Base-by-base conservation (phyloP, 2,329 filamentous ascomycete species). In the Penicillium sp. region DNA sequence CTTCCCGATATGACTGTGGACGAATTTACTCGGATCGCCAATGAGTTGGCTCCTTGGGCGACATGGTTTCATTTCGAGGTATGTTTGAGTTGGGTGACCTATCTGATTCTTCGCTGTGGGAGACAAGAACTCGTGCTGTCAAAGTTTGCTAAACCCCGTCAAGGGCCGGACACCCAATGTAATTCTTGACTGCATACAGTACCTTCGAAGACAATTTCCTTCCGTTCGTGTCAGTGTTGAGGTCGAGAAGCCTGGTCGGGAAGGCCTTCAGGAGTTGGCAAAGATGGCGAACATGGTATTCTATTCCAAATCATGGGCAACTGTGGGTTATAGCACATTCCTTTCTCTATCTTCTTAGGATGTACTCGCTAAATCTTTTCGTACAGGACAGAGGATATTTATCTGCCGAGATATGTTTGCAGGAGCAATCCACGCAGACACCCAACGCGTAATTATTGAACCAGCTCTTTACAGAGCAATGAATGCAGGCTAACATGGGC, bases 41-140 rank as follows among this genome's bases (percentile, higher is more conserved):
- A 74, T 18, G 64, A 59, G 20, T 67, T 84, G 40, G 62, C 62
- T 4, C 52, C 58, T n/a, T 41, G 64, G 7, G 61, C 70, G 29
- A 59, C 55, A 6, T 90, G 85, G 86, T 88, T 84, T 75, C 88
- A 91, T 74, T 90, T 90, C 60, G 87, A 90, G 78, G 85, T 52
- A 55, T 30, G 33, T 49, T 24, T 13, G 7, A 34, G 21, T 36
- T 10, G 45, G 26, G 32, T 24, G 15, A 20, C 13, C 24, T 12
- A 45, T n/a, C 9, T 39, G 9, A 8, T 23, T 21, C 34, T 23
- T n/a, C 13, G 12, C 4, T 39, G 7, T 24, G n/a, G 20, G 6
- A 24, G 9, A 39, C 12, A 13, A 21, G 4, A 39, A 18, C n/a
- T 37, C 18, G 13, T 13, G 20, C 13, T 13, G 21, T n/a, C 10